Conservation (phyloP, 202 grass and related monocot species). For the Cymbopogon flexuosus region DNA sequence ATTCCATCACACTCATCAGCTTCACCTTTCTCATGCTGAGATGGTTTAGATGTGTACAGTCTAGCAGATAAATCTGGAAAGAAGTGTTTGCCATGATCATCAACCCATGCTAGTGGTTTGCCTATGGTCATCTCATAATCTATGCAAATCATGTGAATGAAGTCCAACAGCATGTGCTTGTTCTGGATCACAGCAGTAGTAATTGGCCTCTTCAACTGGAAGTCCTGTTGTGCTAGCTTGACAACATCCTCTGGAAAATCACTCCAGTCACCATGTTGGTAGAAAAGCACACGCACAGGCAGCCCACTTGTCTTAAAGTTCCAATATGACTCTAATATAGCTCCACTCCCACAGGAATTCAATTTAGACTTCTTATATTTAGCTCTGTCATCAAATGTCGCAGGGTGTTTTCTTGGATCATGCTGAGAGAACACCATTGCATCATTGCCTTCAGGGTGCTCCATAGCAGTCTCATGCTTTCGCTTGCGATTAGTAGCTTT, state of each 20-base stretch:
- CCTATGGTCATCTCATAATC: constrained; percentile 45
- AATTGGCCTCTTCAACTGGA: constrained; percentile 59
- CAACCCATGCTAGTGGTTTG: constrained; percentile 79
- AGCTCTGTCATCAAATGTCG: background rate
- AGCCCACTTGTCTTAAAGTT: constrained; percentile 70
- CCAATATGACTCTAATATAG: constrained; percentile 55
- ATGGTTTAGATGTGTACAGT: constrained; percentile 27
- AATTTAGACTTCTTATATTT: constrained; percentile 34
- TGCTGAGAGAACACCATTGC: background rate
- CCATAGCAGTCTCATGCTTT: constrained; percentile 28
- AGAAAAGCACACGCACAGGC: constrained; percentile 57
- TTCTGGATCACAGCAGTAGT: constrained; percentile 50
- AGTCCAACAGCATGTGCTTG: constrained; percentile 64
- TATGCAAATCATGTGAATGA: constrained; percentile 65
- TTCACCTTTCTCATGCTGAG: constrained; percentile 34
- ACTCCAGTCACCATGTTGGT: constrained; percentile 67
- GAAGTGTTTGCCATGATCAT: constrained; percentile 52
- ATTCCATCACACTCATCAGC: constrained; percentile 19
- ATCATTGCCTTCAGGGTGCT: constrained; percentile 21
- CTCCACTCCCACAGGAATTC: constrained; percentile 17
- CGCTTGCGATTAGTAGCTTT: constrained; percentile 37
- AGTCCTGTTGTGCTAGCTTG: constrained; percentile 46
- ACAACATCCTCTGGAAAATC: constrained; percentile 65
- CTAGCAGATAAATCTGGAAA: constrained; percentile 60
- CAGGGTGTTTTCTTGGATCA: constrained; percentile 20